Base-by-base conservation (phyloP, 2,329 filamentous ascomycete genomes). In the Apiospora phragmitis region DNA sequence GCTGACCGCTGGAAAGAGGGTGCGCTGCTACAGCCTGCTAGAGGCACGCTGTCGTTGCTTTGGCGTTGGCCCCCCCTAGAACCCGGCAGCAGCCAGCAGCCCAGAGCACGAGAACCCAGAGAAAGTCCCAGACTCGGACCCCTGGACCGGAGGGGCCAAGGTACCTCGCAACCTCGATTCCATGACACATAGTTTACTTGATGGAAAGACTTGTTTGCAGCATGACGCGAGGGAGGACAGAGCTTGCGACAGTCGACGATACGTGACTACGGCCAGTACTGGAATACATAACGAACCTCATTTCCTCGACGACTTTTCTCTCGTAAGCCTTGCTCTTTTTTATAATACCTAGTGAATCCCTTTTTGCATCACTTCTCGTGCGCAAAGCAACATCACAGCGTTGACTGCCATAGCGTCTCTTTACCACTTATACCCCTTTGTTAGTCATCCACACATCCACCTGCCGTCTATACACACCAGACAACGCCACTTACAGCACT, bases 101-200 rank as follows among this genome's bases (percentile, higher is more conserved):
- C 41, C 42, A 45, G 42, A 18, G 42, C 43, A 47, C 18, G n/a
- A 47, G 43, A 47, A 47, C 43, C 43, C 43, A 49, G 47, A 49
- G 47, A 8, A 12, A 49, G 47, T 49, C 47, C 47, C 55, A 62
- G 32, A 38, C 32, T 62, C 55, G 32, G 55, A 62, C 45, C 45
- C 67, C 67, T 68, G 67, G 67, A 24, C 32, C 45, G 45, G 67
- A 68, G 67, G 67, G 67, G 67, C 67, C 45, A 51, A 51, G 35
- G 67, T 68, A 68, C 67, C 38, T 67, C 43, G 67, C 21, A 51
- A 38, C 67, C 45, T 68, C 43, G 29, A 68, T 69, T 68, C 69
- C 73, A 74, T 75, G 74, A 74, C 73, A 74, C 74, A 75, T 75
- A 70, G 73, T 74, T 74, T 75, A 75, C 74, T 55, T 74, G 73